Evolutionary conservation across 2,329 filamentous ascomycete species (phyloP).

Genomic region (Cercospora nicotianae): DNA sequence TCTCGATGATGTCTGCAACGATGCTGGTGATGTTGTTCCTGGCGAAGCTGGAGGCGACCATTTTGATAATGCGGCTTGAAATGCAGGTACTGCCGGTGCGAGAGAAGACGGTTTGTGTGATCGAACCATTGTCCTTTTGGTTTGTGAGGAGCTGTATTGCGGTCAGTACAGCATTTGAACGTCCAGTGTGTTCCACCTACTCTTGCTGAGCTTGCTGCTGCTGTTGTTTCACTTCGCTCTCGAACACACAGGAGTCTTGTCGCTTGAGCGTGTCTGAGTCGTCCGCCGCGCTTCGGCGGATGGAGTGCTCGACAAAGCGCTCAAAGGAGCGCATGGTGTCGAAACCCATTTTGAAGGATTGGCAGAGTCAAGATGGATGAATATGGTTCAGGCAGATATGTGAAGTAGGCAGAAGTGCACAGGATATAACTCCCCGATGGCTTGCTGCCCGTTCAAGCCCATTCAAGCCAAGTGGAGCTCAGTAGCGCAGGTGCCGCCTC

Average conservation of each 20-base stretch:
- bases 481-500: constrained; percentile 12
- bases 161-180: constrained; percentile 13
- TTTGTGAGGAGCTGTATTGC: constrained; percentile 14
- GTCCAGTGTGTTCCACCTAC: neutral
- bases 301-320: constrained; percentile 20
- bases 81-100: constrained; percentile 27
- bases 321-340: constrained; percentile 29
- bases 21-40: constrained; percentile 30
- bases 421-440: constrained; percentile 11
- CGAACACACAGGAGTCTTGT: constrained; percentile 27
- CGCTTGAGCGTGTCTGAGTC: constrained; percentile 21
- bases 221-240: constrained; percentile 8
- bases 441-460: constrained; percentile 13
- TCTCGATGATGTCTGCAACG: constrained; percentile 16
- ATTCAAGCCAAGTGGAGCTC: constrained; percentile 15
- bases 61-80: constrained; percentile 31
- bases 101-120: constrained; percentile 25
- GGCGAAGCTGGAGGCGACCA: constrained; percentile 39
- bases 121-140: constrained; percentile 19
- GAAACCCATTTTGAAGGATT: constrained; percentile 24
- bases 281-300: constrained; percentile 12
- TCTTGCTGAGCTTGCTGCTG: neutral
- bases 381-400: neutral
- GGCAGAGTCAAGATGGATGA: neutral
- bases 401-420: neutral